Base-by-base conservation (phyloP, 2,329 filamentous ascomycete genomes). In the Pleoardoris graminearum region DNA sequence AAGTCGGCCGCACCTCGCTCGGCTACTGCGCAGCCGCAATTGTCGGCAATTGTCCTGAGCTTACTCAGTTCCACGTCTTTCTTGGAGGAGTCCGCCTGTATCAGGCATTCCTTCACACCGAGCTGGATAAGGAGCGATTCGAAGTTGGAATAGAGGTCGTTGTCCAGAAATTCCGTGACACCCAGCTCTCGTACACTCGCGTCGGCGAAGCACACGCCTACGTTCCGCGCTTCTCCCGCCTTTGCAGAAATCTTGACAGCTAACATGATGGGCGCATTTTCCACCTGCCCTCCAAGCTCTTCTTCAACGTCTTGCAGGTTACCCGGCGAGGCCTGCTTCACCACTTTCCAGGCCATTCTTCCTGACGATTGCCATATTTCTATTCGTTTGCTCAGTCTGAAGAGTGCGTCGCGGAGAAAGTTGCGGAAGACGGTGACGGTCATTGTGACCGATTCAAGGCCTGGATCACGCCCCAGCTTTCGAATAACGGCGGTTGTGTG, bases 161-260 rank as follows among this genome's bases (percentile, higher is more conserved):
- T 99, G 79, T 99, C 94, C n/a, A 96, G 83, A 61, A 99, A 99
- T 70, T 99, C 95, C 79, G 90, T 96, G 48, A 99, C 91, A 7
- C 94, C 94, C 2, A 99, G 82, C 77, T 99, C 94, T 46, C 94
- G 84, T 22, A 97, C 93, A 61, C 91, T 97, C 1, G 95, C 94
- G 78, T 99, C 94, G 7, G 94, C 95, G 70, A 99, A 99, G 75
- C 94, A 97, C 4, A 99, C 93, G 7, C 94, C 94, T 0, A 99
- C 88, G 59, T 84, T 90, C 39, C 94, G 83, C 5, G 88, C 90
- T 71, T 97, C 93, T 0, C 83, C 84, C 1, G 91, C 90, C 70
- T 89, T 95, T n/a, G 91, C 85, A 0, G 89, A 89, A 21, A 97
- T 87, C 74, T 97, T 97, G 69, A 99, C 91, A 0, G 94, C 90